Evolutionary conservation across 192 early-diverging fungal species (phyloP), one percentile per base, ranked within the genome.

Genomic region (Coemansia sp.): DNA sequence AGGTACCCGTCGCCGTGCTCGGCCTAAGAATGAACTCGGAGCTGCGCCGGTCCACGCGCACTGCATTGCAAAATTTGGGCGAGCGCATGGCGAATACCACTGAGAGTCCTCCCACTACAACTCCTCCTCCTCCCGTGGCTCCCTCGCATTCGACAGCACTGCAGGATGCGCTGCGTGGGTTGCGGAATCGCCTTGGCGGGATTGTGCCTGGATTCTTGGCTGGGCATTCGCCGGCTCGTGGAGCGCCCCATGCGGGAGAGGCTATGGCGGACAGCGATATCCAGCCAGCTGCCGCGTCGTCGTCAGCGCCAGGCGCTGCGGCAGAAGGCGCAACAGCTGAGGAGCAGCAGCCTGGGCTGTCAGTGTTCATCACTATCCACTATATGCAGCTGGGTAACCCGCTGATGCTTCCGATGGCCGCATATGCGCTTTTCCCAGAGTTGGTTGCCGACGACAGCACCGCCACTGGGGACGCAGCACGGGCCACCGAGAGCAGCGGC

Each of bases 301-400:
- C 6, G 2, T 20, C 31, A n/a, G 43, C 61, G 20, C 15, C 64
- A 20, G 51, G 49, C 17, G n/a, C 25, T 25, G 29, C 49, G 3
- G 38, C 67, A 15, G 53, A n/a, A 20, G 51, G 49, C 17, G n/a
- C 25, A n/a, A 20, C 49, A 8, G 38, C 67, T 6, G 53, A 38
- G 38, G 63, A 49, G 32, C 31, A 51, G 41, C 51, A 56, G 22
- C 70, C 74, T 6, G 74, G 70, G 24, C 39, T 82, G 11, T 64
- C 79, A 1, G 74, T 76, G 27, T 73, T 67, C 27, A 62, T 82
- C 24, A 82, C 70, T 15, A 76, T 82, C 27, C 70, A 75, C 27
- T 65, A 82, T 31, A 70, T 76, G 67, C 51, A 62, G 19, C 56
- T 82, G 17, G 67, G 70, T 1, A 69, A 82, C 37, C 79, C 79